Conservation (phyloP, 1,284 basidiomycete species). For the Chiua sp. region DNA sequence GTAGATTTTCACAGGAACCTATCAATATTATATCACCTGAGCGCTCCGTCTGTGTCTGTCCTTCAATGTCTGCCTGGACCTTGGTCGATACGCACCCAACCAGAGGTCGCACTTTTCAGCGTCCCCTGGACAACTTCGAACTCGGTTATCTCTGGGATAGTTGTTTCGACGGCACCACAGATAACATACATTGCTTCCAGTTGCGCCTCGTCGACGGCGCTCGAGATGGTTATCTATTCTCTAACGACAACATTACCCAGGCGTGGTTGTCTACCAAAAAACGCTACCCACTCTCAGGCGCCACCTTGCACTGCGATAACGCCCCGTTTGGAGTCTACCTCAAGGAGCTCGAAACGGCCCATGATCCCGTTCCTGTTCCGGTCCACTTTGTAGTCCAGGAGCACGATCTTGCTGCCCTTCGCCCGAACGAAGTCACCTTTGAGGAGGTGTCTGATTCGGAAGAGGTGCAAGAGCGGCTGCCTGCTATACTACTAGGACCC, state of each 20-base stretch:
- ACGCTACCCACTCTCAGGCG: not conserved
- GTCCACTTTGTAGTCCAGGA: not conserved
- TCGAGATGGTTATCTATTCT: too few relatives aligned
- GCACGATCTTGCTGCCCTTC: not conserved
- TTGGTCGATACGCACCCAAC: too few relatives aligned
- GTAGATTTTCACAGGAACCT: too few relatives aligned
- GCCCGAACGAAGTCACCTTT: not conserved
- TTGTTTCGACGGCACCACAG: too few relatives aligned
- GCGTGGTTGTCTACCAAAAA: constrained; percentile 21
- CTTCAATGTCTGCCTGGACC: too few relatives aligned
- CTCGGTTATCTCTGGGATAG: too few relatives aligned
- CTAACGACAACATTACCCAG: not conserved
- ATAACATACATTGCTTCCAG: too few relatives aligned
- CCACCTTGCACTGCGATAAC: not conserved
- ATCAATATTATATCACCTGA: too few relatives aligned
- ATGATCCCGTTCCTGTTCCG: not conserved
- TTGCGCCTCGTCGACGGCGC: too few relatives aligned
- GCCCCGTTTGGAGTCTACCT: not conserved
- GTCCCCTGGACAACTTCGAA: too few relatives aligned
- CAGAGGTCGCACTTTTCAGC: too few relatives aligned
- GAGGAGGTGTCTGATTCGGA: not conserved
- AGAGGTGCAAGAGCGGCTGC: not conserved
- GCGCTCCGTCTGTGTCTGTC: too few relatives aligned
- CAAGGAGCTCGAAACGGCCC: not conserved
- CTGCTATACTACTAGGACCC: not conserved